Evolutionary conservation across 2,329 filamentous ascomycete species (phyloP).

Genomic region (Exophiala alcalophila): DNA sequence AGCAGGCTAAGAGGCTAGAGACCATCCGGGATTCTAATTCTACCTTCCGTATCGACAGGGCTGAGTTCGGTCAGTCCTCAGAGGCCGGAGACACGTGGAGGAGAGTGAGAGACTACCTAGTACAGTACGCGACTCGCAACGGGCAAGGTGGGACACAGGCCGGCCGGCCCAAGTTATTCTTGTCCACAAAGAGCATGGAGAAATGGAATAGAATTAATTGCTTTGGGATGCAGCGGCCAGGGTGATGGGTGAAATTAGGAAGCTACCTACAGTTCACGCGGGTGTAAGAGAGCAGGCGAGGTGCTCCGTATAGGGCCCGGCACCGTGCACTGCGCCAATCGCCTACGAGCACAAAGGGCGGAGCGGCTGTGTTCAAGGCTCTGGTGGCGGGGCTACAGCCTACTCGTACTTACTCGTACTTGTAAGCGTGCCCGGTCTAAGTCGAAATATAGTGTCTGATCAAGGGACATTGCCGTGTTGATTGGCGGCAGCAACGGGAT

Average conservation of each 20-base stretch:
- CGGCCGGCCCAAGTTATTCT: slow-evolving; percentile 24
- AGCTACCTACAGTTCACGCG: slow-evolving; percentile 9
- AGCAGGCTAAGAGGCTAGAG: slow-evolving; percentile 24
- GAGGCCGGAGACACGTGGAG: slow-evolving; percentile 25
- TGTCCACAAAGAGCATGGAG: slow-evolving; percentile 16
- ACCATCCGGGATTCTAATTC: slow-evolving; percentile 11
- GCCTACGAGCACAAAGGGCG: slow-evolving; percentile 9
- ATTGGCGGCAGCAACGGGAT: slow-evolving; percentile 11
- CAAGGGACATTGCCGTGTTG: slow-evolving; percentile 16
- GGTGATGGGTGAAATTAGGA: slow-evolving; percentile 29
- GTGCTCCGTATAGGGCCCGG: slow-evolving; percentile 17
- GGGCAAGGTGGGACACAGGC: slow-evolving; percentile 7
- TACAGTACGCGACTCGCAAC: slow-evolving; percentile 5
- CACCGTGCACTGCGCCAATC: slow-evolving; percentile 7
- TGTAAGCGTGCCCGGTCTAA: slow-evolving; percentile 17
- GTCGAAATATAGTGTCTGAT: slow-evolving; percentile 23
- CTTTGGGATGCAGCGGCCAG: slow-evolving; percentile 25
- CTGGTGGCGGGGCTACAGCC: too few species aligned
- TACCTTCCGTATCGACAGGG: slow-evolving; percentile 27
- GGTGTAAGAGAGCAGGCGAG: slow-evolving; percentile 17
- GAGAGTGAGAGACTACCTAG: too few species aligned
- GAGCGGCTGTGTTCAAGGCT: slow-evolving; percentile 24
- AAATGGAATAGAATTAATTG: slow-evolving; percentile 13
- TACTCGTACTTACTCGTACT: too few species aligned
- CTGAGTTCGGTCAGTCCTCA: slow-evolving; percentile 16